Base-by-base conservation (phyloP, 306 rosid genomes). In the Inga oerstediana region DNA sequence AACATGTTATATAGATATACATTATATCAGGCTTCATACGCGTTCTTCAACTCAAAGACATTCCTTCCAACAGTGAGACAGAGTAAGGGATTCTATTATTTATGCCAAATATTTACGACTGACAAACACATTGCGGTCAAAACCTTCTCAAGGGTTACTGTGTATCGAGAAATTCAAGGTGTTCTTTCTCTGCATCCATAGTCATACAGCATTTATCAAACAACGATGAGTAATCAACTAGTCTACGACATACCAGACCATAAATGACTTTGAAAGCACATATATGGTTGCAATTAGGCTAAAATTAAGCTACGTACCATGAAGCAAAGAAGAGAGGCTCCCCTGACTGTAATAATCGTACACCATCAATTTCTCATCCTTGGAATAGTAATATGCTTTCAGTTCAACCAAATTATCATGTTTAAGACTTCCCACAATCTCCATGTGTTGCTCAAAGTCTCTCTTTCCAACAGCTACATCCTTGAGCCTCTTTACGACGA, bases 401-500 rank as follows among this genome's bases (percentile, higher is more conserved):
- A 93, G 84, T 89, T 94, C 94, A 82, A 89, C 90, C 84, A 91
- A 94, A 87, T 91, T 94, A 69, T 90, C 98, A 84, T 94, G 94
- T 86, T 89, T 90, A 43, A 94, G 93, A 79, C 85, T 86, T 9
- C 97, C 98, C 39, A 90, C 93, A 75, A 90, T 34, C 87, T 90
- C 92, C 97, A 94, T 93, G 70, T 88, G 97, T 61, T 91, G 98
- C 88, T 93, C 97, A 74, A 94, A 94, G 45, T 92, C 93, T 41
- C 84, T 81, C 86, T 86, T 92, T 62, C 96, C 96, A 30, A 74
- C 91, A 20, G 89, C 92, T 15, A 93, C 94, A 44, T 93, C 98
- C 83, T 94, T 94, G 82, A 94, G 80, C 86, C 98, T 88, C 88
- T 94, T 94, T 67, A 94, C 97, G 41, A 93, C 98, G 64, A 94